Evolutionary conservation across 306 rosid genomes (phyloP), one percentile per base, ranked within the genome.

Genomic region (Trifolium repens): DNA sequence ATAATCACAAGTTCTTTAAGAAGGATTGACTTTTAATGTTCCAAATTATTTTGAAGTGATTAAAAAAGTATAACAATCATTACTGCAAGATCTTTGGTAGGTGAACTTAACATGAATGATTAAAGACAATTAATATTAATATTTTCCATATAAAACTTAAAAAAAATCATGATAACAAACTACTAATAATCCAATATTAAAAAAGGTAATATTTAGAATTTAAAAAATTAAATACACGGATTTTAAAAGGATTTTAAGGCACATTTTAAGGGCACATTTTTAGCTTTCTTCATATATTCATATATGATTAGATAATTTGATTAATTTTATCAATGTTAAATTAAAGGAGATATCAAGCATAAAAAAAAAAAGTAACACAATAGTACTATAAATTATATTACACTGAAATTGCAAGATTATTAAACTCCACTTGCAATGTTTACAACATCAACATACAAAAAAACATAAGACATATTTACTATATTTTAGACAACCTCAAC

Each of bases 321-420:
- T 39, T 39, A 39, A 39, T 39, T 39, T 39, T 39, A 7, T 0
- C 1, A 39, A 7, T 7, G 42, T 39, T 39, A 39, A 39, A 39
- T 39, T 39, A 39, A 39, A 39, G 9, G 9, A 39, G 49, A 11
- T 11, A 44, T 44, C 58, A 52, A n/a, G 1, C 26, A 16, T 52
- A n/a, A 3, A 11, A 58, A 16, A 0, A 62, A 62, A 8, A 24
- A n/a, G 9, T 5, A 26, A 13, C n/a, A 58, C 17, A 54, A 12
- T 30, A 32, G 35, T 32, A n/a, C 5, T 27, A 66, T 6, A 72
- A 71, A 71, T 15, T 57, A 72, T 16, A 73, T 50, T 61, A 69
- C 43, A 46, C 50, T 16, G 4, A 54, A 50, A 35, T 26, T 40
- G 53, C 70, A 32, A 30, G 70, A 17, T 1, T 42, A 65, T 15